phyloP scores from a whole-genome alignment of 441 rosid species.

The Viola pubescens region DNA sequence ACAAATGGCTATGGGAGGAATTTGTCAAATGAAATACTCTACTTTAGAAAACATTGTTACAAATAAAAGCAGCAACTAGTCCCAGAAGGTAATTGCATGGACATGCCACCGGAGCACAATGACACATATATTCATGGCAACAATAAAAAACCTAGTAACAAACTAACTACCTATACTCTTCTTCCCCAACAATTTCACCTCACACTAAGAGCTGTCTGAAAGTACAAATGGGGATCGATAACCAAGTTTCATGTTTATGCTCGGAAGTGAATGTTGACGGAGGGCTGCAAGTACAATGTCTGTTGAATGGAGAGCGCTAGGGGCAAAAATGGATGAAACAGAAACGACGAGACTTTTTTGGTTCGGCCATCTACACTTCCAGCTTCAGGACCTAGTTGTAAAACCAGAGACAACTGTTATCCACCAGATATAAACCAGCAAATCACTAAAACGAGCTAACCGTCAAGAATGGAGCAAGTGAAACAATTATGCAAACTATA shows the following conservation, averaged over 20 bases:
- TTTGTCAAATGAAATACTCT: too few species aligned
- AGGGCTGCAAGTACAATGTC: conserved; percentile 61
- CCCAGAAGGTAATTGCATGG: too few species aligned
- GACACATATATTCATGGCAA: too few species aligned
- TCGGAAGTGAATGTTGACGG: conserved; percentile 86
- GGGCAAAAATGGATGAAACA: conserved; percentile 89
- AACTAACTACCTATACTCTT: too few species aligned
- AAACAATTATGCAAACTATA: background rate
- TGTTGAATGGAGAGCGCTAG: conserved; percentile 88
- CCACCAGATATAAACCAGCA: background rate
- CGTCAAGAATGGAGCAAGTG: background rate
- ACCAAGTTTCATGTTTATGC: conserved; percentile 25
- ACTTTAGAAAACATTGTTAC: too few species aligned
- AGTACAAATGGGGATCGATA: too few species aligned
- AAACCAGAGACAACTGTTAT: conserved; percentile 11
- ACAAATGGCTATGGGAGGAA: too few species aligned
- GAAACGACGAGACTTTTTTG: conserved; percentile 66
- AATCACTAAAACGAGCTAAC: background rate
- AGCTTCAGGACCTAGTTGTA: conserved; percentile 71
- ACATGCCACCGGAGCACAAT: too few species aligned
- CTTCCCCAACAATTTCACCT: too few species aligned
- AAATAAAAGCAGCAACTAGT: too few species aligned
- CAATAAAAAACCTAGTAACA: too few species aligned
- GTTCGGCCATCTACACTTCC: conserved; percentile 67
- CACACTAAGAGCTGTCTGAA: too few species aligned